Percentiles rank a stretch among this genome's conserved stretches.
Evolutionary conservation across 305 asterid genomes (phyloP).

Genomic region (Solanum hybrid): DNA sequence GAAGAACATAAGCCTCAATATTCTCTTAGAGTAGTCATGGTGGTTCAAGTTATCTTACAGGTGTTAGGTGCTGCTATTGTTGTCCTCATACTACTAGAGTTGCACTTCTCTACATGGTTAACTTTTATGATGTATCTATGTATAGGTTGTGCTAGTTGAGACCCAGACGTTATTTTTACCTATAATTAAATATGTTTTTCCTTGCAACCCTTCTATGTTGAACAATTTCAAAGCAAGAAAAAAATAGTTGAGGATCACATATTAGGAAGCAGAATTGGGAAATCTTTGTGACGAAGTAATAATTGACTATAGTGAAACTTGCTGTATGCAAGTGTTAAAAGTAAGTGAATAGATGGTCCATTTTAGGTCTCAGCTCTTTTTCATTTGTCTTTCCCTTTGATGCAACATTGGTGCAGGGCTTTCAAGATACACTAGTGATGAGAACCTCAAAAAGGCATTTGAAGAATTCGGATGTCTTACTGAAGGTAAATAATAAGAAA

Average conservation of each 20-base stretch:
- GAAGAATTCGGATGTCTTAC: conserved; percentile 58
- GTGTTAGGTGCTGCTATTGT: background rate
- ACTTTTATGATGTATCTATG: background rate
- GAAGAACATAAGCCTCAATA: background rate
- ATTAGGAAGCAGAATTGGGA: background rate
- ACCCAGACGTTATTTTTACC: background rate
- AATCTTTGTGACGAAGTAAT: background rate
- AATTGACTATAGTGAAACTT: background rate
- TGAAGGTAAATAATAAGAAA: conserved; percentile 34
- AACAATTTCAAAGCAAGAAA: background rate
- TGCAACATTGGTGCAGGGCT: conserved; percentile 48
- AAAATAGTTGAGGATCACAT: background rate
- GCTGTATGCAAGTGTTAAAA: background rate
- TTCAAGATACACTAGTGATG: conserved; percentile 72
- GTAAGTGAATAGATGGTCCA: background rate
- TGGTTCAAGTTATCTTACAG: background rate
- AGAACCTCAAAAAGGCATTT: conserved; percentile 57
- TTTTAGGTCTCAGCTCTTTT: background rate
- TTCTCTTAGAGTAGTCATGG: background rate
- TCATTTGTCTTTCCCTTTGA: background rate
- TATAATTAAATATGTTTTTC: background rate
- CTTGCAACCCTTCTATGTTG: background rate
- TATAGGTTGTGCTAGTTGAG: background rate
- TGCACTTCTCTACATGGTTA: background rate
- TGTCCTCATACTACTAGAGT: background rate